These are phyloP conservation scores for Candida awuae DNA, from an alignment of 805 yeast species.

Conservation along the genomic window DNA sequence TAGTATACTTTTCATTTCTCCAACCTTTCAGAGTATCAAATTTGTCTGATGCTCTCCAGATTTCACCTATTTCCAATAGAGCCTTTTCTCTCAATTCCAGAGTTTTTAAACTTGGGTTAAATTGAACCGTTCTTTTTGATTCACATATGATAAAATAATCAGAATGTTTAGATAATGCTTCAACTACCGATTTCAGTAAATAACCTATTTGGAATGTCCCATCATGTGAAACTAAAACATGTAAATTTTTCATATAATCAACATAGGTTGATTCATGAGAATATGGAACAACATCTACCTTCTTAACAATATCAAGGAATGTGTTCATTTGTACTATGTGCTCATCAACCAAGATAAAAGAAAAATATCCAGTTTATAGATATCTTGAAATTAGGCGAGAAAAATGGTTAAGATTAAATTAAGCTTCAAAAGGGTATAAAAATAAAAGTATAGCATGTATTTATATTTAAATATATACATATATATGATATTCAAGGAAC, in stretches of 20 bases:
- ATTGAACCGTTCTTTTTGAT: constrained; percentile 21
- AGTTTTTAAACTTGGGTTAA: constrained; percentile 27
- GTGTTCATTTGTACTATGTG: constrained; percentile 9
- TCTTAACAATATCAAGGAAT: constrained; percentile 22
- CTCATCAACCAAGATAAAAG: neutral
- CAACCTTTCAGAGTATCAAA: constrained; percentile 53
- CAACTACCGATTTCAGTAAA: constrained; percentile 29
- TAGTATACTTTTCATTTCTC: constrained; percentile 78
- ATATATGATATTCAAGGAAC: too few species aligned
- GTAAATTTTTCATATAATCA: constrained; percentile 20
- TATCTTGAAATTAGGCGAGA: too few species aligned
- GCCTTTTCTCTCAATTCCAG: constrained; percentile 34
- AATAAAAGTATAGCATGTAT: too few species aligned
- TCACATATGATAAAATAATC: constrained; percentile 24
- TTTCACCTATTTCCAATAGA: constrained; percentile 36
- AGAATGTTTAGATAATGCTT: constrained; percentile 18
- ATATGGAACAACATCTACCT: constrained; percentile 28
- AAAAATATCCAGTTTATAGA: too few species aligned
- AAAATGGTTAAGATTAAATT: too few species aligned
- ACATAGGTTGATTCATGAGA: constrained; percentile 17
- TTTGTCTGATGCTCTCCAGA: constrained; percentile 30
- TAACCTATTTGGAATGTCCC: constrained; percentile 31
- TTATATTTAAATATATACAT: too few species aligned
- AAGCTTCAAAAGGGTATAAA: too few species aligned
- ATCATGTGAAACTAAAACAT: constrained; percentile 31